These are phyloP conservation scores for Kurtzmaniella fragi DNA, from an alignment of 805 yeast genomes.

Conservation along the genomic window DNA sequence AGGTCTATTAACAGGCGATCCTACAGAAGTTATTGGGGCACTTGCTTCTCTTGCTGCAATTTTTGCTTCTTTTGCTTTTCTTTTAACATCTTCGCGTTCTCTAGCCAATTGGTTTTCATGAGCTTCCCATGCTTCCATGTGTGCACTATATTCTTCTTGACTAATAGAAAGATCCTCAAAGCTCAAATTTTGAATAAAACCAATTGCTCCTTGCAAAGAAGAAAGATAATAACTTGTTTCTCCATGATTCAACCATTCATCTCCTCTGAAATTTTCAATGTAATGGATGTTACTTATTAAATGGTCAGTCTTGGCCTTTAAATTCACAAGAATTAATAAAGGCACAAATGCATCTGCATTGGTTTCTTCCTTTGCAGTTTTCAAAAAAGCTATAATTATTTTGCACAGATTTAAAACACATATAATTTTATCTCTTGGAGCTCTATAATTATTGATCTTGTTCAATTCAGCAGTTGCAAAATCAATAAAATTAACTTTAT, in stretches of 20 bases:
- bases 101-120: slow-evolving; percentile 17
- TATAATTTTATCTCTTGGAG: slow-evolving; percentile 92
- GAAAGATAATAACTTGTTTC: slow-evolving; percentile 90
- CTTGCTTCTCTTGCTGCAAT: no score
- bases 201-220: slow-evolving; percentile 84
- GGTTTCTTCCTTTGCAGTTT: slow-evolving; percentile 61
- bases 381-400: slow-evolving; percentile 81
- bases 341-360: slow-evolving; percentile 97
- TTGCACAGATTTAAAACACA: slow-evolving; percentile 90
- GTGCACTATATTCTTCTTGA: slow-evolving; percentile 54
- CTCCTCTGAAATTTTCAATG: slow-evolving; percentile 78
- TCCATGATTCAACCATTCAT: slow-evolving; percentile 66
- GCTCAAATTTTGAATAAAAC: slow-evolving; percentile 64
- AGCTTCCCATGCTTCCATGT: slow-evolving; percentile 48
- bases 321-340: slow-evolving; percentile 68
- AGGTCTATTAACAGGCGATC: neutral
- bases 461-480: slow-evolving; percentile 67
- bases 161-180: slow-evolving; percentile 54
- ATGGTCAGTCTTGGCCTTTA: slow-evolving; percentile 60
- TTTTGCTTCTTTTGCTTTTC: slow-evolving; percentile 3
- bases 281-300: slow-evolving; percentile 77
- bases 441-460: slow-evolving; percentile 77
- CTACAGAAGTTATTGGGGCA: no score
- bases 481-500: slow-evolving; percentile 44
- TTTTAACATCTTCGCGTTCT: slow-evolving; percentile 12